Conservation (phyloP, 306 rosid species). For the Comarum palustre region DNA sequence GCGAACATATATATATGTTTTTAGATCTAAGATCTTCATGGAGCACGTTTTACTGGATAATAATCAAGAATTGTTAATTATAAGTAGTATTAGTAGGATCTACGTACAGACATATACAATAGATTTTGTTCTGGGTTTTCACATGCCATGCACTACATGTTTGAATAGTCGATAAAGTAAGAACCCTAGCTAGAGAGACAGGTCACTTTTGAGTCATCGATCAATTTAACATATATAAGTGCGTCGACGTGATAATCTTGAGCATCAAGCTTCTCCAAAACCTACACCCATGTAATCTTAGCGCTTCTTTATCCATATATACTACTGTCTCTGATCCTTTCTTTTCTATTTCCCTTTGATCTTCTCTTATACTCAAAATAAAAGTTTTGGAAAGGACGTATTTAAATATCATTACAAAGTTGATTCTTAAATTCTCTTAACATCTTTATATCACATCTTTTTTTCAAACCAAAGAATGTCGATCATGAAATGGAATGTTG, state of each 20-base stretch:
- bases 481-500: constrained; percentile 17
- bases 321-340: constrained; percentile 39
- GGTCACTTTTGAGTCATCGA: constrained; percentile 32
- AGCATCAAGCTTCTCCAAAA: constrained; percentile 53
- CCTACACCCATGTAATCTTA: constrained; percentile 25
- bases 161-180: background rate
- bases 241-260: constrained; percentile 37
- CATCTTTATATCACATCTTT: constrained; percentile 30
- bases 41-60: constrained; percentile 20
- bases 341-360: constrained; percentile 36
- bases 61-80: background rate
- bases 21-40: background rate
- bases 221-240: constrained; percentile 7
- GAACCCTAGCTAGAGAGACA: constrained; percentile 24
- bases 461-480: constrained; percentile 19
- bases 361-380: constrained; percentile 35
- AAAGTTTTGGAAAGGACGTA: constrained; percentile 50
- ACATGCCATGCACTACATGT: constrained; percentile 2
- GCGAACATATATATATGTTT: background rate
- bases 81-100: background rate
- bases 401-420: constrained; percentile 26
- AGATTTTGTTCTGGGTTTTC: background rate
- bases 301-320: constrained; percentile 34
- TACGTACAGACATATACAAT: background rate
- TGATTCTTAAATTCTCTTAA: constrained; percentile 28